Evolutionary conservation across 2,329 filamentous ascomycete species (phyloP).

Genomic region (Alternaria arborescens): DNA sequence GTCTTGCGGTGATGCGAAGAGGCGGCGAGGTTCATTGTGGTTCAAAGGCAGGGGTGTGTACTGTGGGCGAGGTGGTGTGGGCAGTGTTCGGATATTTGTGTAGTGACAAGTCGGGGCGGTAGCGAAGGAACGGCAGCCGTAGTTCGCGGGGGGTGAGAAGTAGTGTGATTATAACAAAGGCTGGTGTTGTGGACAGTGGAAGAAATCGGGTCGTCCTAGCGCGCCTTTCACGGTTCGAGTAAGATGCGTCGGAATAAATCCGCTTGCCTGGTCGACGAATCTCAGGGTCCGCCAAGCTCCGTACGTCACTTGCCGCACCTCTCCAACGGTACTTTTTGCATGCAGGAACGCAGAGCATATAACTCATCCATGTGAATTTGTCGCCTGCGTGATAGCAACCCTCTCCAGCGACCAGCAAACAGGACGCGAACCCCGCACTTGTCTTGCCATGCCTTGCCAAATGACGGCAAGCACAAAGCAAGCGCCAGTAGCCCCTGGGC

Average conservation of each 20-base stretch:
- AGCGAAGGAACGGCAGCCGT: constrained; percentile 24
- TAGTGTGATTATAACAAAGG: constrained; percentile 19
- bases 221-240: constrained; percentile 14
- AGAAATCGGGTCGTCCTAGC: constrained; percentile 21
- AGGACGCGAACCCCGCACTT: constrained; percentile 1
- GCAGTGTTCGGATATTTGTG: constrained; percentile 10
- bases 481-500: constrained; percentile 14
- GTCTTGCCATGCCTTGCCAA: background rate
- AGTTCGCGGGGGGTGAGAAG: constrained; percentile 14
- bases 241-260: constrained; percentile 18
- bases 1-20: constrained; percentile 38
- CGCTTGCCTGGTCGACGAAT: constrained; percentile 14
- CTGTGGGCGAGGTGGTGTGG: constrained; percentile 4
- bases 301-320: constrained; percentile 18
- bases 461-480: constrained; percentile 13
- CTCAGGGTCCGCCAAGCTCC: constrained; percentile 13
- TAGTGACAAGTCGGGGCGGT: constrained; percentile 26
- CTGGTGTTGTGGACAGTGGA: constrained; percentile 18
- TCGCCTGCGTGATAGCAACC: background rate
- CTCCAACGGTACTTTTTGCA: background rate
- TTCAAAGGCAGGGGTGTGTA: constrained; percentile 5
- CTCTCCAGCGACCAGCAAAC: background rate
- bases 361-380: background rate
- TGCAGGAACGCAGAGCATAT: constrained; percentile 17
- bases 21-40: constrained; percentile 38